Evolutionary conservation across 2,329 filamentous ascomycete species (phyloP).

Genomic region (Ophiocordyceps robertsii): DNA sequence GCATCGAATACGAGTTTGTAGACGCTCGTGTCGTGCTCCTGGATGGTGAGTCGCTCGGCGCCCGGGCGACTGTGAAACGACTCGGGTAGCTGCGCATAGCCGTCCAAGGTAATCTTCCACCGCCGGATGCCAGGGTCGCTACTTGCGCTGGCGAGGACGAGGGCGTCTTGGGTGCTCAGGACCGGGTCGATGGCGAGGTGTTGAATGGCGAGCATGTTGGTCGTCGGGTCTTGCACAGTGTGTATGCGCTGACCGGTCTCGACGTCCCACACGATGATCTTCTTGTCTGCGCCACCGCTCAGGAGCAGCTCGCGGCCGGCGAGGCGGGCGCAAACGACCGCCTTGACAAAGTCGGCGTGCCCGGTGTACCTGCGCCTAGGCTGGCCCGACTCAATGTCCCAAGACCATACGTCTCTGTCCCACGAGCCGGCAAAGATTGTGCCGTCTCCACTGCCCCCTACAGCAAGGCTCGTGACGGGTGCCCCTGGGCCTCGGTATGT

Average conservation of each 20-base stretch:
- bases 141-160: slow-evolving; percentile 64
- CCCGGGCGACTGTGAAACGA: slow-evolving; percentile 25
- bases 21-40: slow-evolving; percentile 82
- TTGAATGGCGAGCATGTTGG: slow-evolving; percentile 64
- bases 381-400: slow-evolving; percentile 48
- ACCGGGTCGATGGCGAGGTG: slow-evolving; percentile 63
- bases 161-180: slow-evolving; percentile 31
- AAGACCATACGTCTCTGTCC: slow-evolving; percentile 88
- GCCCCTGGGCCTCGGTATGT: slow-evolving; percentile 63
- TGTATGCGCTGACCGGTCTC: slow-evolving; percentile 55
- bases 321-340: slow-evolving; percentile 50
- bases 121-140: slow-evolving; percentile 68
- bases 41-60: slow-evolving; percentile 38
- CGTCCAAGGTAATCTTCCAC: slow-evolving; percentile 49
- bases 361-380: slow-evolving; percentile 52
- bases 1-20: slow-evolving; percentile 66
- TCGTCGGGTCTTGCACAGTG: slow-evolving; percentile 60
- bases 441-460: slow-evolving; percentile 40
- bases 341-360: slow-evolving; percentile 86
- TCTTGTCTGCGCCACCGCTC: slow-evolving; percentile 65
- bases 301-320: slow-evolving; percentile 50
- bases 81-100: slow-evolving; percentile 40
- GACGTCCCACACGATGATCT: slow-evolving; percentile 74
- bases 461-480: slow-evolving; percentile 65
- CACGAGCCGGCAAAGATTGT: slow-evolving; percentile 80